phyloP scores from a whole-genome alignment of 345 rosid species.

The Cardiospermum halicacabum region DNA sequence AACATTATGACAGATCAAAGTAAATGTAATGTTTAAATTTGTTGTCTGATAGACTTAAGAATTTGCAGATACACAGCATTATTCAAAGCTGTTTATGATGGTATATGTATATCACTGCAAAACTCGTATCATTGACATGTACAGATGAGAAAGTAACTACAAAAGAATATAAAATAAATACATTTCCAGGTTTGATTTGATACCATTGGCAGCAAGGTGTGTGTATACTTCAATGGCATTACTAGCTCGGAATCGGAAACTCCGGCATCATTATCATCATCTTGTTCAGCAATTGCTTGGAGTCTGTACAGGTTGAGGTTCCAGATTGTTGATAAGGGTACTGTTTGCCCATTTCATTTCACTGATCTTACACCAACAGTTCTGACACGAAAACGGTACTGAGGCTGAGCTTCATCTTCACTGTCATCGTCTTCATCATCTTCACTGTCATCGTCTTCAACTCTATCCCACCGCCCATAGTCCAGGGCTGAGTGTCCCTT shows the following conservation, averaged over 20 bases:
- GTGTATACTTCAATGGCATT: background rate
- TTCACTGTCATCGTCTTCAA: constrained; percentile 76
- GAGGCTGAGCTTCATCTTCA: constrained; percentile 58
- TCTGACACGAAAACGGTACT: constrained; percentile 75
- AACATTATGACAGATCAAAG: background rate
- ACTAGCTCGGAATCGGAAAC: background rate
- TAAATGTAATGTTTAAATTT: background rate
- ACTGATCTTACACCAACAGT: constrained; percentile 77
- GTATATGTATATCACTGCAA: background rate
- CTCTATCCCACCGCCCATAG: constrained; percentile 83
- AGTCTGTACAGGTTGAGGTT: too few relatives aligned
- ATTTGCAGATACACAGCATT: background rate
- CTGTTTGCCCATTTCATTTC: constrained; percentile 39
- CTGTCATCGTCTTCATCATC: constrained; percentile 62
- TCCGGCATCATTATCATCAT: too few relatives aligned
- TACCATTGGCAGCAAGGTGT: background rate
- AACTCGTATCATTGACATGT: background rate
- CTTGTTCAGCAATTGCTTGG: background rate
- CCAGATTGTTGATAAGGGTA: background rate
- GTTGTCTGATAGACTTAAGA: background rate
- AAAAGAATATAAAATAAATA: too few relatives aligned
- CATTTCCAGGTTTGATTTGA: background rate
- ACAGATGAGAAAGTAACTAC: background rate
- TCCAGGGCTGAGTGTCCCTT: constrained; percentile 92
- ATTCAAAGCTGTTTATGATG: background rate